A percentile compares a stretch with the other conserved stretches of the same genome.
phyloP scores from a whole-genome alignment of 2,329 filamentous ascomycete species.

The Apiospora sp. region DNA sequence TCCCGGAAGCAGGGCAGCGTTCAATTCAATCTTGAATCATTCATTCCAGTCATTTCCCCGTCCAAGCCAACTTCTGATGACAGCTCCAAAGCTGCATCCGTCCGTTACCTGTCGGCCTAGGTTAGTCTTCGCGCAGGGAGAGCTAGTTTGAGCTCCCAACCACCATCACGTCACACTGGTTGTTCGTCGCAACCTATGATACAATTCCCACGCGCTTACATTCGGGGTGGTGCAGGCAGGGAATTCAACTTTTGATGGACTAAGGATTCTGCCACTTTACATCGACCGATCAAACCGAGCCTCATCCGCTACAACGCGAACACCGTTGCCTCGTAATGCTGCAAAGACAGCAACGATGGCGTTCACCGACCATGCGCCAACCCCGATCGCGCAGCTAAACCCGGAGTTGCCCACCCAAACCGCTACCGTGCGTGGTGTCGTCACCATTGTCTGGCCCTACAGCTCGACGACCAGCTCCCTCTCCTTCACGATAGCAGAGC shows the following conservation, averaged over 20 bases:
- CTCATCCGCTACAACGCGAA: neutral
- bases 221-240: neutral
- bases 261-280: neutral
- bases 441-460: constrained; percentile 92
- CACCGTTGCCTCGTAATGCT: constrained; percentile 10
- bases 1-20: neutral
- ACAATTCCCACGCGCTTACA: neutral
- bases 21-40: constrained; percentile 10
- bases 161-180: neutral
- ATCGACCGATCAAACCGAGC: neutral
- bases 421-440: constrained; percentile 69
- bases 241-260: neutral
- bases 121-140: constrained; percentile 1
- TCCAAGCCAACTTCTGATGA: constrained; percentile 9
- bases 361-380: constrained; percentile 38
- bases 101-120: constrained; percentile 10
- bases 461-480: constrained; percentile 78
- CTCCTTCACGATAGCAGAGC: constrained; percentile 83
- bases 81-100: constrained; percentile 17
- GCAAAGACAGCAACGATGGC: constrained; percentile 20
- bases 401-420: constrained; percentile 55
- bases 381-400: constrained; percentile 63
- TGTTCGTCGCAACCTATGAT: neutral
- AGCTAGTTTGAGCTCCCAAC: constrained; percentile 8
- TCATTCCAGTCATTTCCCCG: neutral